Evolutionary conservation across 1,139 yeast species (phyloP), one percentile per base, ranked within the genome.

Genomic region (Nakaseomyces kungkrabaensis): DNA sequence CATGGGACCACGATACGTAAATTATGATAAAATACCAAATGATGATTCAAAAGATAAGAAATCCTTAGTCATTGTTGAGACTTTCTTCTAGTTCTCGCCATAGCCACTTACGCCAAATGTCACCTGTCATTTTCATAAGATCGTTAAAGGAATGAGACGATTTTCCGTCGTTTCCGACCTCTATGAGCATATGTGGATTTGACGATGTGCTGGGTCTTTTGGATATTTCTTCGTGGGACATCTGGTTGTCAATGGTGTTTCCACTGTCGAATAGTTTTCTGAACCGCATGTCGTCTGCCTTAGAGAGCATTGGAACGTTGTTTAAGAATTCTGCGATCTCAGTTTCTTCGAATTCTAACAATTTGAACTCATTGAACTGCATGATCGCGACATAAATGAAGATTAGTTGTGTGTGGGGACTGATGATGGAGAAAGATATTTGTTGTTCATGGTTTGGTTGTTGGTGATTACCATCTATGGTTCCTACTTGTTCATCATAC

Each of bases 311-410:
- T 2, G 76, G 75, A 22, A 76, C 62, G 51, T 85, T 76, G 50
- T 81, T 79, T 54, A 90, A 72, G 57, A 80, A 81, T 62, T 89
- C 95, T 46, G 90, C 74, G 40, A 88, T 86, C 68, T 90, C 97
- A 56, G 87, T 82, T 63, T 86, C 95, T 62, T 90, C 97, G 55
- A 88, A 78, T 62, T 90, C 97, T 55, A 87, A 75, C 52, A 90
- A 73, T 40, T 84, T 79, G 58, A 80, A 79, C 60, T 85, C 90
- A 65, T 85, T 84, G 46, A 92, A 81, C 65, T 87, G 88, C 55
- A 90, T 72, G 48, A 89, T 76, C 1, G 96, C 89, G 49, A 89
- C 71, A 48, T 88, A 81, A 7, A 86, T 78, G 63, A 88, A 90
- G 1, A 85, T 69, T 45, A 89, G 75, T 68, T 86, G 92, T 37